A percentile compares a stretch with the other conserved stretches of the same genome.
Conservation (phyloP, 2,329 filamentous ascomycete genomes). For the Dichotomopilus funicola region DNA sequence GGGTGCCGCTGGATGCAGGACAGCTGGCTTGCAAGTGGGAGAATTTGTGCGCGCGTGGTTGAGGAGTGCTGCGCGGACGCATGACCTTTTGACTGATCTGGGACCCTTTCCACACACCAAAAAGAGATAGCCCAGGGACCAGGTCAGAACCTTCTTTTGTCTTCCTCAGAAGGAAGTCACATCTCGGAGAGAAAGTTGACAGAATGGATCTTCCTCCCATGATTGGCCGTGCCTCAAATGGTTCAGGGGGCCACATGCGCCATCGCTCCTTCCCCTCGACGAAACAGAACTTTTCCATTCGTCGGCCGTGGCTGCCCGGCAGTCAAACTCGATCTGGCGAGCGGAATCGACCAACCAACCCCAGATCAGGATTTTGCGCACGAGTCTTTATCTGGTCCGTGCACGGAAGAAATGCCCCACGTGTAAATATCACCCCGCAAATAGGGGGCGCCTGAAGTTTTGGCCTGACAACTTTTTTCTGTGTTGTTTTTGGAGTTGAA, state of each 20-base stretch:
- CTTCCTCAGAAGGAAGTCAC: not conserved
- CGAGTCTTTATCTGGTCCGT: not conserved
- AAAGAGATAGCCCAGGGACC: not conserved
- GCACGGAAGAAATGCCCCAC: not conserved
- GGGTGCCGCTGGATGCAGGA: not conserved
- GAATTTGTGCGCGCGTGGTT: no score
- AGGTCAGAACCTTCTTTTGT: not conserved
- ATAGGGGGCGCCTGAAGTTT: not conserved
- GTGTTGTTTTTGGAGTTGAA: not conserved
- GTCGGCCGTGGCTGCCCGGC: not conserved
- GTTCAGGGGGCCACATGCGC: slow-evolving; percentile 7
- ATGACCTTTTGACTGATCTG: no score
- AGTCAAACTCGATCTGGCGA: slow-evolving; percentile 1
- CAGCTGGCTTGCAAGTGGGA: not conserved
- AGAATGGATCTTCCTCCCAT: not conserved
- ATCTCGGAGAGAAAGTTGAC: not conserved
- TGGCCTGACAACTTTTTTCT: no score
- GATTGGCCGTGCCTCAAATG: slow-evolving; percentile 3
- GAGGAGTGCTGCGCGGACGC: no score
- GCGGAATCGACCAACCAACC: not conserved
- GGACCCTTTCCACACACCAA: no score
- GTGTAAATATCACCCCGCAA: slow-evolving; percentile 7
- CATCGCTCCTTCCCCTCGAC: not conserved
- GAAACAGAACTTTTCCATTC: slow-evolving; percentile 1
- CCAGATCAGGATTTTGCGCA: not conserved